These are phyloP conservation scores for Symbiotaphrina buchneri DNA, from an alignment of 495 filamentous ascomycete genomes.

Conservation along the genomic window DNA sequence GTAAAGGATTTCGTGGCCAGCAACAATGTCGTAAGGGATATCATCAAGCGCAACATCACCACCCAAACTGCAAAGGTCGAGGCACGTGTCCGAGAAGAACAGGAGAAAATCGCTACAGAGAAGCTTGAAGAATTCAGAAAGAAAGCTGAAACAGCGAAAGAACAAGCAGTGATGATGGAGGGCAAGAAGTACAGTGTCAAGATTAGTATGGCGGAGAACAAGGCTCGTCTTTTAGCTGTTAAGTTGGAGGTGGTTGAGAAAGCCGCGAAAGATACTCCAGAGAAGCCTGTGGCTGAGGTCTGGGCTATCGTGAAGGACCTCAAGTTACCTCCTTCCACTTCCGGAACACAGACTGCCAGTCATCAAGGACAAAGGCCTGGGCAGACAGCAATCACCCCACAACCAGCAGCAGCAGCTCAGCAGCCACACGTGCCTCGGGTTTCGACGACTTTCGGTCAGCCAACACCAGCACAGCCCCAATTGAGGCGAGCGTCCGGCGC, in stretches of 20 bases:
- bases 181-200: constrained; percentile 44
- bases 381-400: not conserved
- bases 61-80: constrained; percentile 23
- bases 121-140: constrained; percentile 11
- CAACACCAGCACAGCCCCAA: constrained; percentile 2
- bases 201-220: constrained; percentile 62
- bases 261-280: constrained; percentile 62
- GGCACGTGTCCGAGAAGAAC: constrained; percentile 11
- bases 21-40: constrained; percentile 39
- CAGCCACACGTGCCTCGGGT: too few species aligned
- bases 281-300: constrained; percentile 60
- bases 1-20: constrained; percentile 37
- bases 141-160: constrained; percentile 19
- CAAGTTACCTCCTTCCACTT: constrained; percentile 27
- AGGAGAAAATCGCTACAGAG: constrained; percentile 17
- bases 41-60: constrained; percentile 45
- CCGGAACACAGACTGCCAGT: constrained; percentile 7
- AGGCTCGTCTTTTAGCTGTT: constrained; percentile 32
- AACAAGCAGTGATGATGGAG: constrained; percentile 28
- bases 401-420: constrained; percentile 8
- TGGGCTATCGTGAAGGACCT: constrained; percentile 58
- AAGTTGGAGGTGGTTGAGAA: constrained; percentile 61
- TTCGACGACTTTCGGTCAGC: constrained; percentile 5
- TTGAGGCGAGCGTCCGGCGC: not conserved
- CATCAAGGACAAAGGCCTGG: not conserved